Evolutionary conservation across 1,284 basidiomycete genomes (phyloP), one percentile per base, ranked within the genome.

Genomic region (Trametes polyzona): DNA sequence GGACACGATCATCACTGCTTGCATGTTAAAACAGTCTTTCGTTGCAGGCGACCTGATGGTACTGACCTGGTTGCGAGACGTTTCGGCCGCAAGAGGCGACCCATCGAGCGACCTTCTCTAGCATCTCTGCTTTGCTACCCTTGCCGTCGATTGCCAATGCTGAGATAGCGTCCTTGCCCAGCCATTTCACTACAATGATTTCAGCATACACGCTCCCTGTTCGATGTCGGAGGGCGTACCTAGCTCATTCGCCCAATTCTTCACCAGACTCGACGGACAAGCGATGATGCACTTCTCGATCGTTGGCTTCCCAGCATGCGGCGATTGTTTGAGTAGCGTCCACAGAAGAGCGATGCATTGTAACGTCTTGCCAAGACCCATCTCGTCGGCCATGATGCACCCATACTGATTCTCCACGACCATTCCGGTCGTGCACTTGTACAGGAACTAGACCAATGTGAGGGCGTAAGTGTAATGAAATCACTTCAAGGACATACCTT

Each of bases 371-470:
- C 94, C 93, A 21, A 96, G 84, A 69, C 97, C 96, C 96, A 99
- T 99, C 75, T 98, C 96, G 71, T 99, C 96, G 0, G 97, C 96
- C 92, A 99, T 96, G 70, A 99, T 99, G 68, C 95, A 98, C 0
- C 96, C 96, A 67, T 95, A 95, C 55, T 96, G 95, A 64, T 94
- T 92, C 49, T 95, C 87, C 24, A 91, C 92, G 47, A 96, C 76
- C 86, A 97, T 91, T 2, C 96, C 97, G 0, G 94, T 98, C 8
- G 95, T 90, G 70, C 95, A 96, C 72, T 87, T 89, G 75, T 98
- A 99, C 70, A 99, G 76, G 74, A 99, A 99, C 90, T 95, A 44
- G 8, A 35, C 5, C 23, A 43, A 32, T 33, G 49, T 67, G 19
- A 70, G 59, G 27, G 48, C 33, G 2, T 14, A 14, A 12, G 17